Evolutionary conservation across 2,329 filamentous ascomycete genomes (phyloP).

Genomic region (Fusarium miscanthi): DNA sequence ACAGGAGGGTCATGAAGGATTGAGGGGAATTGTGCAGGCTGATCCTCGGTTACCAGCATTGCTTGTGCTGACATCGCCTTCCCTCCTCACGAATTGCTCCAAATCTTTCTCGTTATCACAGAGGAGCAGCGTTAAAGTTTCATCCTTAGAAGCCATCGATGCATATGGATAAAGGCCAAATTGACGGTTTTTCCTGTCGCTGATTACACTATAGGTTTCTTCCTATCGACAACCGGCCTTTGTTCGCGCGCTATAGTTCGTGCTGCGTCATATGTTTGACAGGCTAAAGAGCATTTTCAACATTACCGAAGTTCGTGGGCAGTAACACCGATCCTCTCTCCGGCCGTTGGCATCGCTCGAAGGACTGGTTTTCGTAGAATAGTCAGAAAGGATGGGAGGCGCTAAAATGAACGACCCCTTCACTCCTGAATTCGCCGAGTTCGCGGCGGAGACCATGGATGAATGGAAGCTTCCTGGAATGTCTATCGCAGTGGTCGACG

Average conservation of each 20-base stretch:
- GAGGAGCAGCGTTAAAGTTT: background rate
- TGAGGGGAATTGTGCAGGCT: background rate
- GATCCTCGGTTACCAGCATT: background rate
- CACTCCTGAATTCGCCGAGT: background rate
- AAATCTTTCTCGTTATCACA: background rate
- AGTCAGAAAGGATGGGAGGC: background rate
- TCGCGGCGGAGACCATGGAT: slow-evolving; percentile 26
- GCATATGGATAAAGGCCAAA: no score
- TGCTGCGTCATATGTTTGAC: background rate
- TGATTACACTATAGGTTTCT: background rate
- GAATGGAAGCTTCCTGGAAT: slow-evolving; percentile 46
- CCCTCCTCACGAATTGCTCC: background rate
- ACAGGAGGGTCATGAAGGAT: background rate
- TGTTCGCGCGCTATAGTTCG: background rate
- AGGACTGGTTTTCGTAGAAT: no score
- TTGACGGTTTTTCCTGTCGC: no score
- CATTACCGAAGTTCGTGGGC: background rate
- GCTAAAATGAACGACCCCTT: background rate
- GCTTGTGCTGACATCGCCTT: background rate
- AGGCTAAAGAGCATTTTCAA: background rate
- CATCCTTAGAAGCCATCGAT: background rate
- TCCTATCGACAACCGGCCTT: background rate
- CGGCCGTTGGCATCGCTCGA: no score
- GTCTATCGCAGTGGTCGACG: slow-evolving; percentile 45
- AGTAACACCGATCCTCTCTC: no score